Conservation (phyloP, 805 yeast species). For the Candida germanica region DNA sequence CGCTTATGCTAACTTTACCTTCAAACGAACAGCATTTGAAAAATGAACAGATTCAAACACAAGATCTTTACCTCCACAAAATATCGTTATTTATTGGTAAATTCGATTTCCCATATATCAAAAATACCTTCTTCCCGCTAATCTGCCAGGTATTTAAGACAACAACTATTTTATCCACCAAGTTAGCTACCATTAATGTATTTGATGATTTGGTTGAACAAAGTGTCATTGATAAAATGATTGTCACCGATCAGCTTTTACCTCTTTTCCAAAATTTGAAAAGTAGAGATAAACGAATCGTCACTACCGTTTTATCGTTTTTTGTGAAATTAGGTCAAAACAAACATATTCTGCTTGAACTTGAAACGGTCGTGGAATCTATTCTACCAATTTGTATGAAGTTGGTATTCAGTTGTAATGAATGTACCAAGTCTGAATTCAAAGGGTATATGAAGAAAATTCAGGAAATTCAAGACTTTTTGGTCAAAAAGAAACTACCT, state of each 20-base stretch:
- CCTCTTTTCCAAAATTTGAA: slow-evolving; percentile 76
- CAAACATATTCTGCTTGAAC: slow-evolving; percentile 27
- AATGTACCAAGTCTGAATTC: slow-evolving; percentile 35
- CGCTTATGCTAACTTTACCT: slow-evolving; percentile 28
- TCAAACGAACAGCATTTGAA: slow-evolving; percentile 26
- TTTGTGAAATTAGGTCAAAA: slow-evolving; percentile 50
- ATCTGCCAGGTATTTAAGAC: slow-evolving; percentile 72
- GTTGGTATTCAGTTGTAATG: slow-evolving; percentile 37
- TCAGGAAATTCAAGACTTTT: slow-evolving; percentile 19
- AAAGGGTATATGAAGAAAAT: slow-evolving; percentile 22
- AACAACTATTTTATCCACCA: slow-evolving; percentile 80
- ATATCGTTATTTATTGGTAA: slow-evolving; percentile 40
- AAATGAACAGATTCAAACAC: slow-evolving; percentile 38
- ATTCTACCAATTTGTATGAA: slow-evolving; percentile 30
- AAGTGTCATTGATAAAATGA: slow-evolving; percentile 65
- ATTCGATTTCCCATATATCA: slow-evolving; percentile 66
- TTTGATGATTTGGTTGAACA: slow-evolving; percentile 55
- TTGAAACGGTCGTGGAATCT: slow-evolving; percentile 27
- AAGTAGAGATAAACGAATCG: slow-evolving; percentile 67
- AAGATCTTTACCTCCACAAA: slow-evolving; percentile 50
- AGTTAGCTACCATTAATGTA: slow-evolving; percentile 61
- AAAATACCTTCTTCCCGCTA: slow-evolving; percentile 71
- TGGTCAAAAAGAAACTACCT: slow-evolving; percentile 19
- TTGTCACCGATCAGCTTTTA: slow-evolving; percentile 73
- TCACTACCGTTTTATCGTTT: slow-evolving; percentile 44